Base-by-base conservation (phyloP, 139 green algal genomes). In the Volvox africanus region DNA sequence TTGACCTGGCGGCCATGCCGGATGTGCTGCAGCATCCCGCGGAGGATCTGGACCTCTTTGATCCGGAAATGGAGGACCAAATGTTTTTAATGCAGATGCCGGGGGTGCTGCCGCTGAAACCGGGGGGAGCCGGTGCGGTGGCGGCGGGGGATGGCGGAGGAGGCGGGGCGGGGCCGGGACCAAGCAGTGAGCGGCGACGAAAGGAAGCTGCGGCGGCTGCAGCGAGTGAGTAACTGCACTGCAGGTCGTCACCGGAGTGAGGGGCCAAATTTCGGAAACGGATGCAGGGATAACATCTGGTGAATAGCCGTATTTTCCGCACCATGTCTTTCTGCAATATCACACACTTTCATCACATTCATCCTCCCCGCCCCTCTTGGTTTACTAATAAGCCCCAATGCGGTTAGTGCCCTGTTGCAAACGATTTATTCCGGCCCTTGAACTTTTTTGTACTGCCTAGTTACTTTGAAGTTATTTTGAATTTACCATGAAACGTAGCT, bases 21-120 rank as follows among this genome's bases (percentile, higher is more conserved):
- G 87, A 93, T 36, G 78, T 80, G 78, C 28, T 61, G 36, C 62
- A 73, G 69, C 65, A 71, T 1, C 68, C 87, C 1, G 91, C 91
- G 11, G 33, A 21, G 30, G 91, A 93, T 28, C 50, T 93, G 87
- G 80, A 85, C 9, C 80, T 93, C 30, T 61, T 75, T 12, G 61
- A 88, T 19, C 80, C 81, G 14, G 90, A 91, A n/a, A 65, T 91
- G 61, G 55, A 75, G 22, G 69, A 93, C 44, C 61, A 90, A 12
- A 80, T 97, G 28, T 91, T 96, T 87, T 92, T 97, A 28, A 93
- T 97, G 75, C 96, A 97, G 92, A 88, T 97, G 86, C 96, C 96
- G 1, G 19, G 75, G 0, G 76, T 95, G 68, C 86, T 97, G 91
- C 96, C 96, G 85, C 37, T 90, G 32, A 32, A 84, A 22, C 73